phyloP scores from a whole-genome alignment of 1,139 yeast genomes.

The Nakaseomyces bracarensis region DNA sequence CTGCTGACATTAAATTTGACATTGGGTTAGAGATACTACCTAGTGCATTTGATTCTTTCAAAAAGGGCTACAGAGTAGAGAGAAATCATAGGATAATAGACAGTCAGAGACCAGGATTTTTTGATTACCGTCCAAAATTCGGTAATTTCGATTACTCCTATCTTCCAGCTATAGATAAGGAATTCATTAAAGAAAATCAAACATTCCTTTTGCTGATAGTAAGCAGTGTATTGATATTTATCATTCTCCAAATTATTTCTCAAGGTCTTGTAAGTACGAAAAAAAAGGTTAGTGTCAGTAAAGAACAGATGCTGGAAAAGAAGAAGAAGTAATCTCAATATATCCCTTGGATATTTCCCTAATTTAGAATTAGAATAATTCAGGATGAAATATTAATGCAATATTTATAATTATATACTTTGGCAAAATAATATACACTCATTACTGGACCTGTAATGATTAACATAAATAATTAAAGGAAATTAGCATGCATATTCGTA shows the following conservation, averaged over 20 bases:
- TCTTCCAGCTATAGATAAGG: constrained; percentile 18
- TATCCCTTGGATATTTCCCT: background rate
- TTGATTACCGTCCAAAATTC: constrained; percentile 27
- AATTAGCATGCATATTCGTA: background rate
- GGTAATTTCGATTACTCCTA: constrained; percentile 13
- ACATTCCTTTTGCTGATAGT: background rate
- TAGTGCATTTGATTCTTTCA: constrained; percentile 28
- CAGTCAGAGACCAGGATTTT: constrained; percentile 31
- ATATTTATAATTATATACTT: constrained; percentile 2
- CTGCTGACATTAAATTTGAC: constrained; percentile 14
- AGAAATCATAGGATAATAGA: constrained; percentile 41
- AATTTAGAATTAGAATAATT: background rate
- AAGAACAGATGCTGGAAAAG: background rate
- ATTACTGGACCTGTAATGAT: constrained; percentile 2
- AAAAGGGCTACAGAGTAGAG: constrained; percentile 46
- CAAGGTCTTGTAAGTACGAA: background rate
- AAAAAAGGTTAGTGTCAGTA: background rate
- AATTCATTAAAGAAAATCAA: constrained; percentile 21
- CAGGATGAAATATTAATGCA: background rate
- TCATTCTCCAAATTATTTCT: background rate
- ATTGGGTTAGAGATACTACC: constrained; percentile 26
- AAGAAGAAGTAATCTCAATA: background rate
- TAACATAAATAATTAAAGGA: background rate
- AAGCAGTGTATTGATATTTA: background rate
- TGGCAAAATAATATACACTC: constrained; percentile 1